Conservation (phyloP, 2,329 filamentous ascomycete genomes). For the Penicillium sp. region DNA sequence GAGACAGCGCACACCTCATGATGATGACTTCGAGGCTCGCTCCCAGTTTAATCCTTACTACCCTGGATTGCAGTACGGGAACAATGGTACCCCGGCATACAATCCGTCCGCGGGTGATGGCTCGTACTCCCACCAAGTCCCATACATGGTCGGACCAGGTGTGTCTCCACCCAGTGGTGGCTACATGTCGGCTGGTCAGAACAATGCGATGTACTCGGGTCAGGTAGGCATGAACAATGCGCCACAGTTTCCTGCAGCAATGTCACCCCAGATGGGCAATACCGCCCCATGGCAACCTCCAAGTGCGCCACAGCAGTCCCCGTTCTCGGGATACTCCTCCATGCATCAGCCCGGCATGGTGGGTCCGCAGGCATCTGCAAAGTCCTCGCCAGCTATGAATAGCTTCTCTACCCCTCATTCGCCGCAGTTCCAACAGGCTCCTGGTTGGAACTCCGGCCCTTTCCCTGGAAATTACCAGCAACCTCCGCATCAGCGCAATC, state of each 20-base stretch:
- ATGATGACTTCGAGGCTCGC: slow-evolving; percentile 69
- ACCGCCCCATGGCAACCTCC: slow-evolving; percentile 40
- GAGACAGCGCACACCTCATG: slow-evolving; percentile 65
- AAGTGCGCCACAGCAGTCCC: slow-evolving; percentile 37
- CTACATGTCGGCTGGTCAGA: slow-evolving; percentile 35
- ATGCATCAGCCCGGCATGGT: slow-evolving; percentile 43
- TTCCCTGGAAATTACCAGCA: slow-evolving; percentile 38
- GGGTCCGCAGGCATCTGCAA: slow-evolving; percentile 38
- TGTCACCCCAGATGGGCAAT: slow-evolving; percentile 38
- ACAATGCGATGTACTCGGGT: slow-evolving; percentile 35
- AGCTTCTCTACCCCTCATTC: slow-evolving; percentile 39
- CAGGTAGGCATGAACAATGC: slow-evolving; percentile 35
- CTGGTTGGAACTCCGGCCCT: slow-evolving; percentile 37
- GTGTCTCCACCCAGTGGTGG: slow-evolving; percentile 35
- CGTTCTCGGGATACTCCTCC: slow-evolving; percentile 41
- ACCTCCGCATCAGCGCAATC: slow-evolving; percentile 41
- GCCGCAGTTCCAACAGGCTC: slow-evolving; percentile 35
- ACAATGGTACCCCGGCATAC: slow-evolving; percentile 34
- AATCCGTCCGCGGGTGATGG: slow-evolving; percentile 34
- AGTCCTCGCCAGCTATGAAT: slow-evolving; percentile 42
- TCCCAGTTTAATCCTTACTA: slow-evolving; percentile 55
- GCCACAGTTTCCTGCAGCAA: slow-evolving; percentile 39
- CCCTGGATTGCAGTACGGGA: slow-evolving; percentile 40
- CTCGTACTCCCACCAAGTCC: slow-evolving; percentile 32
- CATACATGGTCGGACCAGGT: slow-evolving; percentile 42